These are phyloP conservation scores for Cystofilobasidium ferigula DNA, from an alignment of 768 basidiomycete species.

Conservation along the genomic window DNA sequence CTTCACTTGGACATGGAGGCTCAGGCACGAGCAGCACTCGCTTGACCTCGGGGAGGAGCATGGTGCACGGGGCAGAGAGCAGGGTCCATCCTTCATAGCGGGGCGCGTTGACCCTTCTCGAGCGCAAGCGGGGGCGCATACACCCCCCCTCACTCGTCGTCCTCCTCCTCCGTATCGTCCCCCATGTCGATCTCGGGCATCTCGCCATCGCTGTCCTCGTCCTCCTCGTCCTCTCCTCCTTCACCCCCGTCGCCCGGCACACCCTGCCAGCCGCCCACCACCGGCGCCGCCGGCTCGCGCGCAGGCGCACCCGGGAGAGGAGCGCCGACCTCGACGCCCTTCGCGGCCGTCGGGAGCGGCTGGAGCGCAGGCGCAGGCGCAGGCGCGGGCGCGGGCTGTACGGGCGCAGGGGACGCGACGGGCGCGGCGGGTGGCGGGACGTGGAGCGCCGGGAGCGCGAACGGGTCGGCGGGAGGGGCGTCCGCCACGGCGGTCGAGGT, in stretches of 20 bases:
- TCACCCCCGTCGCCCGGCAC: not conserved
- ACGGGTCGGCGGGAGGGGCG: not conserved
- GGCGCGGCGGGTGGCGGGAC: not conserved
- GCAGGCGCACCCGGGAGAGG: not conserved
- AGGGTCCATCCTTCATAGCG: no score
- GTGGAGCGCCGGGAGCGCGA: not conserved
- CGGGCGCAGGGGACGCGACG: not conserved
- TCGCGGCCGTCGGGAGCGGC: not conserved
- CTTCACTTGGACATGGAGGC: no score
- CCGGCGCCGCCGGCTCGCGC: not conserved
- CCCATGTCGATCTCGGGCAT: constrained; percentile 67
- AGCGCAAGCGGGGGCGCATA: no score
- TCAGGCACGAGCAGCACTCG: no score
- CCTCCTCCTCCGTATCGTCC: constrained; percentile 57
- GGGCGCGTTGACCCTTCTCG: not conserved
- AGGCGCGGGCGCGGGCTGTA: not conserved
- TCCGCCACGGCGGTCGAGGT: not conserved
- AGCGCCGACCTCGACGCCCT: not conserved
- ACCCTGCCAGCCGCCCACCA: constrained; percentile 15
- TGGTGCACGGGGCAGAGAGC: no score
- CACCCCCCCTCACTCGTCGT: not conserved
- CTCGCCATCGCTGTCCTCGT: constrained; percentile 49
- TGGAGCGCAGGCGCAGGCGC: not conserved
- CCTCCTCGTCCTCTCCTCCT: constrained; percentile 29
- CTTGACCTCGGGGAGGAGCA: no score